Conservation (phyloP, 768 basidiomycete genomes). For the Cyclocybe cylindracea region DNA sequence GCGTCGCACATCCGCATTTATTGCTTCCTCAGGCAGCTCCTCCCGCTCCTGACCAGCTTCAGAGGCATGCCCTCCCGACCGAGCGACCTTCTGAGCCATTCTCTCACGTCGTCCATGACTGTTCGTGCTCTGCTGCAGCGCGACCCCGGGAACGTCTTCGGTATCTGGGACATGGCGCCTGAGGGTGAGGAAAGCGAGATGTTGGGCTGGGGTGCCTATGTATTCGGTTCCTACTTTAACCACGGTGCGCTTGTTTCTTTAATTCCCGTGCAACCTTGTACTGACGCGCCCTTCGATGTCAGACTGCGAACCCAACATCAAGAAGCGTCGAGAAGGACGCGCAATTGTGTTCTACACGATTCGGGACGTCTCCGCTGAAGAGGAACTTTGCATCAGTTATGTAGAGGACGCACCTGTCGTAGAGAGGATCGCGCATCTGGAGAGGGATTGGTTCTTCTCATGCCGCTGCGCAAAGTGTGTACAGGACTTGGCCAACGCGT, state of each 20-base stretch:
- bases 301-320: slow-evolving; percentile 58
- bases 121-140: slow-evolving; percentile 57
- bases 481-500: slow-evolving; percentile 19
- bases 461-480: slow-evolving; percentile 51
- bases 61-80: not conserved
- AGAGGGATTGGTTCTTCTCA: slow-evolving; percentile 56
- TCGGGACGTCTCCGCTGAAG: slow-evolving; percentile 42
- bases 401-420: slow-evolving; percentile 29
- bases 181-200: slow-evolving; percentile 54
- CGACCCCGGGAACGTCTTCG: slow-evolving; percentile 69
- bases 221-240: slow-evolving; percentile 67
- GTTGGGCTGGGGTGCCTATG: slow-evolving; percentile 67
- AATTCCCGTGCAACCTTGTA: not conserved
- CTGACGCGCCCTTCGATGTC: not conserved
- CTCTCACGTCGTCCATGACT: slow-evolving; percentile 39
- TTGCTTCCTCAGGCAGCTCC: slow-evolving; percentile 45
- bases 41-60: slow-evolving; percentile 12
- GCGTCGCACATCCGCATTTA: slow-evolving; percentile 55
- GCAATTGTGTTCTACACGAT: slow-evolving; percentile 48
- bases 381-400: slow-evolving; percentile 63
- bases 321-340: slow-evolving; percentile 42
- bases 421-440: slow-evolving; percentile 41
- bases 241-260: slow-evolving; percentile 47
- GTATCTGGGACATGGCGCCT: slow-evolving; percentile 59
- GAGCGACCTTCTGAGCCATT: slow-evolving; percentile 20